Percentiles rank a stretch among this genome's conserved stretches.
Evolutionary conservation across 306 rosid species (phyloP).

Genomic region (Coriaria nepalensis): DNA sequence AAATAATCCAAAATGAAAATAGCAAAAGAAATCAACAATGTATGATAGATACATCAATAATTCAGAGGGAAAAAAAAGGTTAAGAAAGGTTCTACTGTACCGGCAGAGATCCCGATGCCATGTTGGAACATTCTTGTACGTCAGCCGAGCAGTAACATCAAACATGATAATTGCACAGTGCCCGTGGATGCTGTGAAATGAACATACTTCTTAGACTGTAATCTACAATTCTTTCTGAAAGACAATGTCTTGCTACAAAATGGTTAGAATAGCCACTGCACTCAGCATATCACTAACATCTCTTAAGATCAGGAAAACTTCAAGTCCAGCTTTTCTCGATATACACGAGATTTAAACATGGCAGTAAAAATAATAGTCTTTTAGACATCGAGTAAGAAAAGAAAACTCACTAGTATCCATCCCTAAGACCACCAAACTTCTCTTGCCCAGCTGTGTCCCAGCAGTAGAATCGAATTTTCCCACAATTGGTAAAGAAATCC

Average conservation of each 20-base stretch:
- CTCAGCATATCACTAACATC: too few relatives aligned
- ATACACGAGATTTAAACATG: too few relatives aligned
- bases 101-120: conserved; percentile 79
- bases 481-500: conserved; percentile 72
- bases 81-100: conserved; percentile 8
- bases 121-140: conserved; percentile 72
- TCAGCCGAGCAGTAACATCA: conserved; percentile 60
- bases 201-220: neutral
- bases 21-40: too few relatives aligned
- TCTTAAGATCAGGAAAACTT: too few relatives aligned
- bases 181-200: conserved; percentile 51
- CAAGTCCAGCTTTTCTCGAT: too few relatives aligned
- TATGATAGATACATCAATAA: neutral
- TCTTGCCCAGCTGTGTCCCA: conserved; percentile 85
- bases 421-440: conserved; percentile 69
- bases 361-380: too few relatives aligned
- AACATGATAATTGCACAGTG: conserved; percentile 78
- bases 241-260: too few relatives aligned
- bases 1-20: conserved; percentile 5
- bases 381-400: neutral
- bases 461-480: conserved; percentile 61
- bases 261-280: too few relatives aligned
- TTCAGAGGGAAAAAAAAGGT: neutral
- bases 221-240: too few relatives aligned
- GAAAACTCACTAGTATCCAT: conserved; percentile 49